A percentile compares a stretch with the other conserved stretches of the same genome.
Evolutionary conservation across 2,329 filamentous ascomycete genomes (phyloP).

Genomic region (Neopestalotiopsis rosae): DNA sequence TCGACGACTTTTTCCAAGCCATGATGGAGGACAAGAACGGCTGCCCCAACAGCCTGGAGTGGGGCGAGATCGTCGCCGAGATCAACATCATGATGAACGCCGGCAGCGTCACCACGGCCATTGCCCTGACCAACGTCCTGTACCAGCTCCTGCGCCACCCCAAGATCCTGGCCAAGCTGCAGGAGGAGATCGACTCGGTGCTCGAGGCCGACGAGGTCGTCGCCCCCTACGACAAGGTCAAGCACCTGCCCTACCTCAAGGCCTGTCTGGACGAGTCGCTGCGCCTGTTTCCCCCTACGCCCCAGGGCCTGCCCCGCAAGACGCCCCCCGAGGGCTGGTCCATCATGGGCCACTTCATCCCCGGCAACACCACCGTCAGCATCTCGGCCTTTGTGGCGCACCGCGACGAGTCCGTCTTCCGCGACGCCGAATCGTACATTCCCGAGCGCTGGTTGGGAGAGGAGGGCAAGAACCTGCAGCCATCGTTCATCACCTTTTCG

Average conservation of each 20-base stretch:
- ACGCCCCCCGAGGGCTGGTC: conserved; percentile 49
- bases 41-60: conserved; percentile 51
- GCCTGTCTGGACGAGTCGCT: conserved; percentile 57
- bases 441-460: conserved; percentile 49
- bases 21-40: conserved; percentile 56
- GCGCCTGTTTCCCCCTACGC: conserved; percentile 45
- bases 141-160: conserved; percentile 58
- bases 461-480: conserved; percentile 42
- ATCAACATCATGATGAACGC: conserved; percentile 58
- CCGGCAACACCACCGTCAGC: conserved; percentile 48
- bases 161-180: conserved; percentile 41
- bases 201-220: conserved; percentile 48
- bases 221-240: conserved; percentile 54
- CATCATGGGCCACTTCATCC: conserved; percentile 50
- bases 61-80: conserved; percentile 64
- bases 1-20: conserved; percentile 63
- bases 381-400: conserved; percentile 48
- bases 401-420: conserved; percentile 42
- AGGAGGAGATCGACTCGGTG: conserved; percentile 50
- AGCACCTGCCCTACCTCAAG: conserved; percentile 56
- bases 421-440: conserved; percentile 41
- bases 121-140: conserved; percentile 57
- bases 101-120: conserved; percentile 54
- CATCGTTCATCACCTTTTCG: conserved; percentile 44
- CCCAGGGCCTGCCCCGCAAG: conserved; percentile 47